Evolutionary conservation across 1,284 basidiomycete species (phyloP).

Genomic region (Cutaneotrichosporon cutaneum): DNA sequence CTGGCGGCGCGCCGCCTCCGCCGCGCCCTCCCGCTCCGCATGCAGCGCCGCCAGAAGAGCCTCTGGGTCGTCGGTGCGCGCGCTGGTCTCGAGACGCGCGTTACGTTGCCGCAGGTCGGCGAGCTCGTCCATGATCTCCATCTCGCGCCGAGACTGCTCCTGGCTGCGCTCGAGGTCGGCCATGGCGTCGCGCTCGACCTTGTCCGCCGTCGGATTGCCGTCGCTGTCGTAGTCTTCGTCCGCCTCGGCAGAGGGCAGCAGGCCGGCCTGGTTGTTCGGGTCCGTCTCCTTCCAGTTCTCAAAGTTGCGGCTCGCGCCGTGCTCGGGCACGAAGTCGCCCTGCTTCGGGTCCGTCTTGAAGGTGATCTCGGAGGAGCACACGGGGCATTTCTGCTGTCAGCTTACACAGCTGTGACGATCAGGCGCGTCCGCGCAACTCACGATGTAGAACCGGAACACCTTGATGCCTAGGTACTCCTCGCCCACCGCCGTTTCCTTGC

Average conservation of each 20-base stretch:
- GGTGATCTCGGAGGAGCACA: conserved; percentile 96
- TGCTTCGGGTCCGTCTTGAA: conserved; percentile 99
- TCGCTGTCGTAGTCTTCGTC: conserved; percentile 59
- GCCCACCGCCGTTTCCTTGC: conserved; percentile 95
- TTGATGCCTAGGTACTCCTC: conserved; percentile 99
- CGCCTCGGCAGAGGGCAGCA: conserved; percentile 49
- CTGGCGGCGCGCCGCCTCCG: conserved; percentile 56
- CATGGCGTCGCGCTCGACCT: conserved; percentile 77
- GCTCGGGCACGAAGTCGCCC: conserved; percentile 87
- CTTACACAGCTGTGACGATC: not conserved
- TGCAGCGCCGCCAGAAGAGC: conserved; percentile 44
- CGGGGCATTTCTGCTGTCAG: conserved; percentile 62
- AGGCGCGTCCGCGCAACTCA: conserved; percentile 21
- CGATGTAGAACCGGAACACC: conserved; percentile 55
- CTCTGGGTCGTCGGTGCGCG: conserved; percentile 54
- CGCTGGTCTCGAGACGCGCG: conserved; percentile 80
- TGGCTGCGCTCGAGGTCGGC: conserved; percentile 90
- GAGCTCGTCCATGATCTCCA: conserved; percentile 95
- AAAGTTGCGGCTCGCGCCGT: conserved; percentile 90
- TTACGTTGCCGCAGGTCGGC: conserved; percentile 85
- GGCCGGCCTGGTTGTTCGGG: conserved; percentile 36
- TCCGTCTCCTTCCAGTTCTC: conserved; percentile 58
- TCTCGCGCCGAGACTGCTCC: conserved; percentile 88
- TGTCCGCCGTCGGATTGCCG: conserved; percentile 57
- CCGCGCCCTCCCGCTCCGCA: conserved; percentile 54